Base-by-base conservation (phyloP, 768 basidiomycete genomes). In the Cyathus striatus region DNA sequence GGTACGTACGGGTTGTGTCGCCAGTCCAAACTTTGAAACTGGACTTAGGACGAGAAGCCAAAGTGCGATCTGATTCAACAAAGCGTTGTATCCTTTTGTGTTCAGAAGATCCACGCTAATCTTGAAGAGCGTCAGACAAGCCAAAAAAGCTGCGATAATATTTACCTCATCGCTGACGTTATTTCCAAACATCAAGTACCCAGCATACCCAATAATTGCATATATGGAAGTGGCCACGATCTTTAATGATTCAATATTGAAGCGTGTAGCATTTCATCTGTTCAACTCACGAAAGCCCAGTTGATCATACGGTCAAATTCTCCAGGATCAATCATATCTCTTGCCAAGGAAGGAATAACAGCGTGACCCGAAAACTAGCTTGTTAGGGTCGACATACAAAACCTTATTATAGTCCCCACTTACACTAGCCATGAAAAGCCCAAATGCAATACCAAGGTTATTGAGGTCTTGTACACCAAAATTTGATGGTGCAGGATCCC, bases 361-460 rank as follows among this genome's bases (percentile, higher is more conserved):
- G 90, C 85, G 57, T 98, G 95, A 2, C 93, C 93, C 2, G 90
- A 81, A 54, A 95, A 94, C 81, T 91, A 51, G n/a, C n/a, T n/a
- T n/a, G n/a, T n/a, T n/a, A n/a, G n/a, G n/a, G n/a, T n/a, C n/a
- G n/a, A n/a, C n/a, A n/a, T n/a, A n/a, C n/a, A n/a, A n/a, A n/a
- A n/a, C n/a, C n/a, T n/a, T n/a, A 17, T 49, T 24, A 18, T 36
- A 18, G 18, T 38, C 16, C 21, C 44, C 38, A 56, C 78, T 56
- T 57, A 91, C 90, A 13, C 93, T 91, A 6, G 90, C 88, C 82
- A 98, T 91, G 55, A 97, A 81, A 48, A 98, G 68, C 2, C 94
- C 94, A 51, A 93, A 86, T 12, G 87, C 79, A 21, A 95, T 61
- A 1, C 91, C 86, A 24, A 95, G 66, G 42, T 85, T 75, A 16